Evolutionary conservation across 805 yeast genomes (phyloP).

Genomic region (Zygosaccharomyces rouxii): DNA sequence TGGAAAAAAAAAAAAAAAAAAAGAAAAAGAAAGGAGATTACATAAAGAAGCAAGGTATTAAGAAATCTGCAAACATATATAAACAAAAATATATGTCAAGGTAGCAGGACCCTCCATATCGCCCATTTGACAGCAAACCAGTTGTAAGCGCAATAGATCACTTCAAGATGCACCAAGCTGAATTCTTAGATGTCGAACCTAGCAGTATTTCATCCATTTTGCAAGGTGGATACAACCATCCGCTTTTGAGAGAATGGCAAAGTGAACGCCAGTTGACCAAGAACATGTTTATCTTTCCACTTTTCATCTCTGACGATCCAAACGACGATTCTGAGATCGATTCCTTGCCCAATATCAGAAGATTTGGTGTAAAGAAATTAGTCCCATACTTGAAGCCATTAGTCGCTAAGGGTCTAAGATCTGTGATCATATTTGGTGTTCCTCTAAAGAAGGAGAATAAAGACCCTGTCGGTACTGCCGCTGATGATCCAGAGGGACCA

Average conservation of each 20-base stretch:
- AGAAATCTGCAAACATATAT: neutral
- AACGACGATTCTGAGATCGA: slow-evolving; percentile 75
- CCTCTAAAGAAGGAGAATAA: slow-evolving; percentile 71
- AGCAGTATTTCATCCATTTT: slow-evolving; percentile 70
- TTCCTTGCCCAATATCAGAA: slow-evolving; percentile 80
- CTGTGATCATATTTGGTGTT: slow-evolving; percentile 92
- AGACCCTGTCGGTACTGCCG: slow-evolving; percentile 79
- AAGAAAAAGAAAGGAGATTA: neutral
- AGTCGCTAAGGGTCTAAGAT: slow-evolving; percentile 72
- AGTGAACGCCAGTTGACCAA: slow-evolving; percentile 76
- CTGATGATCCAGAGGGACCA: slow-evolving; percentile 96
- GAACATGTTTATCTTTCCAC: slow-evolving; percentile 87
- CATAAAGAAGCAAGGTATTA: neutral
- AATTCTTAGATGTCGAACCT: slow-evolving; percentile 54
- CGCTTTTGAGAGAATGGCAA: slow-evolving; percentile 88
- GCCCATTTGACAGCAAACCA: too few species aligned
- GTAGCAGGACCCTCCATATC: neutral
- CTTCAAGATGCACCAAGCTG: slow-evolving; percentile 60
- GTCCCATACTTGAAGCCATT: slow-evolving; percentile 65
- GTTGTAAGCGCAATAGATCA: too few species aligned
- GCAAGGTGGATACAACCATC: slow-evolving; percentile 94
- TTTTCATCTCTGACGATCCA: slow-evolving; percentile 74
- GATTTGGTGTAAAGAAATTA: slow-evolving; percentile 79
- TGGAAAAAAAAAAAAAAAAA: neutral
- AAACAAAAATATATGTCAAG: neutral